These are phyloP conservation scores for Metschnikowia peoriensis DNA, from an alignment of 805 yeast genomes.

Conservation along the genomic window DNA sequence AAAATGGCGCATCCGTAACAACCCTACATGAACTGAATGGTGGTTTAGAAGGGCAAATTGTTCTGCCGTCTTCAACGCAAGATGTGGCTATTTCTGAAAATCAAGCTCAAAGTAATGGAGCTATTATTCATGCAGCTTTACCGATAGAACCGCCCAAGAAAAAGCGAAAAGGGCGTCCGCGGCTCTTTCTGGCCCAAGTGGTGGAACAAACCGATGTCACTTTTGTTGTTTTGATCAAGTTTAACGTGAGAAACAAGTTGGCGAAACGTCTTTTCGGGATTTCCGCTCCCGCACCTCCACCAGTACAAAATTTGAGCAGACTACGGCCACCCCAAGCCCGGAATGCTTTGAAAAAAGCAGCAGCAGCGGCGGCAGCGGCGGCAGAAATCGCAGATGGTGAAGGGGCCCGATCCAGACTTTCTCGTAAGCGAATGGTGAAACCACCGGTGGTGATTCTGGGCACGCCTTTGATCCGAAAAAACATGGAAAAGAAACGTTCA, in stretches of 20 bases:
- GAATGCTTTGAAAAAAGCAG: neutral
- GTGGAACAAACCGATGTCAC: neutral
- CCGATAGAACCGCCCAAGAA: slow-evolving; percentile 11
- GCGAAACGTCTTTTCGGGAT: slow-evolving; percentile 10
- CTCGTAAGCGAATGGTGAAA: neutral
- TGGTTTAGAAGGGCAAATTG: neutral
- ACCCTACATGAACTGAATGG: neutral
- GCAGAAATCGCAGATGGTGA: too few species aligned
- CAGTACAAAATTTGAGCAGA: neutral
- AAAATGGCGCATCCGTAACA: neutral
- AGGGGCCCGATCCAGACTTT: neutral
- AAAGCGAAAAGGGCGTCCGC: slow-evolving; percentile 12
- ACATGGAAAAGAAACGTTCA: neutral
- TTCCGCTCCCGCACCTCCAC: slow-evolving; percentile 1
- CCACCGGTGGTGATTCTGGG: neutral
- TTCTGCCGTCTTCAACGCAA: neutral
- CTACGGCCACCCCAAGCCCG: slow-evolving; percentile 7
- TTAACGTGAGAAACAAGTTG: slow-evolving; percentile 13
- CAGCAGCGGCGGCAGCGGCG: too few species aligned
- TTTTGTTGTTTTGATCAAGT: slow-evolving; percentile 13
- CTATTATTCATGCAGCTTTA: neutral
- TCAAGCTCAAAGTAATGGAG: neutral
- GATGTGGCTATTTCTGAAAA: neutral
- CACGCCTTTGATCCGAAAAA: neutral
- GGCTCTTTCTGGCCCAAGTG: slow-evolving; percentile 12